Conservation (phyloP, 345 rosid species). For the Citrus glauca region DNA sequence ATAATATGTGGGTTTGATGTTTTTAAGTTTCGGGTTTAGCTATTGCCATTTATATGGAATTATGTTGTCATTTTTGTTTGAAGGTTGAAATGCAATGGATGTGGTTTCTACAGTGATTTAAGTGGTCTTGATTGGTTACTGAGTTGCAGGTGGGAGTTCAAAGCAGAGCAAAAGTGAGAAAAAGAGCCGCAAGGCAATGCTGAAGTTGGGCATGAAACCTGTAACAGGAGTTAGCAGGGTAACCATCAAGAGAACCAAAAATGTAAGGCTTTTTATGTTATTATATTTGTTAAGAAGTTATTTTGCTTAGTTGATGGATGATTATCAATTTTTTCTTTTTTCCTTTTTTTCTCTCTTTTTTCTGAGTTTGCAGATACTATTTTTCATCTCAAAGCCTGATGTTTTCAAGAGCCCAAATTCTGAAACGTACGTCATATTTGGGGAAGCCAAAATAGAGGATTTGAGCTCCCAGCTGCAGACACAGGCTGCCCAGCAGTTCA, state of each 20-base stretch:
- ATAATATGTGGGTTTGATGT: neutral
- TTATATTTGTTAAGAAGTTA: too few relatives aligned
- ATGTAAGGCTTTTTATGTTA: neutral
- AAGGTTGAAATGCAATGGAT: neutral
- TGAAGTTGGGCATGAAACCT: neutral
- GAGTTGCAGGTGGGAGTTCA: neutral
- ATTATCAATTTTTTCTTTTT: too few relatives aligned
- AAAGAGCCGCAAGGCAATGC: neutral
- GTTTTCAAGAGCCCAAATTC: conserved; percentile 89
- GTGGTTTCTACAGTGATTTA: neutral
- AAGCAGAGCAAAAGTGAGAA: neutral
- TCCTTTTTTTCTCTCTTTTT: neutral
- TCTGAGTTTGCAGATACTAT: conserved; percentile 30
- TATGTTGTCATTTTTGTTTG: neutral
- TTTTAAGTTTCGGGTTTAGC: neutral
- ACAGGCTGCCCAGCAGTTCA: conserved; percentile 76
- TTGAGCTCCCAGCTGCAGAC: conserved; percentile 88
- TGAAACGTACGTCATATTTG: conserved; percentile 78
- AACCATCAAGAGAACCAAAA: neutral
- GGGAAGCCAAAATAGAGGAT: conserved; percentile 93
- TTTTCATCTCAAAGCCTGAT: conserved; percentile 79
- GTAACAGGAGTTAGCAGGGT: neutral
- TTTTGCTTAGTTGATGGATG: too few relatives aligned
- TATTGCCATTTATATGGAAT: neutral
- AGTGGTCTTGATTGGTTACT: too few relatives aligned